phyloP scores from a whole-genome alignment of 2,329 filamentous ascomycete genomes.

The Beauveria sp. region DNA sequence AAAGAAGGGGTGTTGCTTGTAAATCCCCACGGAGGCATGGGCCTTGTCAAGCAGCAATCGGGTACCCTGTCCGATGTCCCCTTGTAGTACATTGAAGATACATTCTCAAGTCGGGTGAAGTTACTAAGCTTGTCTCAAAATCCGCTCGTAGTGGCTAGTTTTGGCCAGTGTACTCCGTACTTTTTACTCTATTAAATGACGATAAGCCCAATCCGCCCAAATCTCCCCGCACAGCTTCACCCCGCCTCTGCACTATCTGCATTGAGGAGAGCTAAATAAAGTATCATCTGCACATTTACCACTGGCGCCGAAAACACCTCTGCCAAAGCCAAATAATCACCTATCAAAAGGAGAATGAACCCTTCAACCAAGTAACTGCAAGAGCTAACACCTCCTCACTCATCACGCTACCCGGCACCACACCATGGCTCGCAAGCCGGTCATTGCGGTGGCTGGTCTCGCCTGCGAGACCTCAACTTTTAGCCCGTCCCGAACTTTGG shows the following conservation, averaged over 20 bases:
- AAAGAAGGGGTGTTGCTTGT: neutral
- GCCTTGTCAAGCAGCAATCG: neutral
- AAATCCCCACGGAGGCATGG: neutral
- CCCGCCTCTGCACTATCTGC: neutral
- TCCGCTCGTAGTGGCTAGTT: too few species aligned
- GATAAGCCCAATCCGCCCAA: neutral
- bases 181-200: neutral
- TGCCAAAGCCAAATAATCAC: neutral
- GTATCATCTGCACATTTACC: neutral
- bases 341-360: neutral
- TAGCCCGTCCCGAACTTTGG: slow-evolving; percentile 39
- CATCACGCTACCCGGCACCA: neutral
- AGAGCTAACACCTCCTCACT: neutral
- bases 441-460: slow-evolving; percentile 44
- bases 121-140: too few species aligned
- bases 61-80: neutral
- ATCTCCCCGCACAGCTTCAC: neutral
- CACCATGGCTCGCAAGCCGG: slow-evolving; percentile 22
- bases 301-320: too few species aligned
- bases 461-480: slow-evolving; percentile 48
- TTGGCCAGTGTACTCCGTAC: too few species aligned
- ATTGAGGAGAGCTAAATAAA: neutral
- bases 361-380: too few species aligned
- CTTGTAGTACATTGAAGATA: too few species aligned
- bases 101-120: too few species aligned